Evolutionary conservation across 768 basidiomycete species (phyloP).

Genomic region (Cystoderma amianthinum): DNA sequence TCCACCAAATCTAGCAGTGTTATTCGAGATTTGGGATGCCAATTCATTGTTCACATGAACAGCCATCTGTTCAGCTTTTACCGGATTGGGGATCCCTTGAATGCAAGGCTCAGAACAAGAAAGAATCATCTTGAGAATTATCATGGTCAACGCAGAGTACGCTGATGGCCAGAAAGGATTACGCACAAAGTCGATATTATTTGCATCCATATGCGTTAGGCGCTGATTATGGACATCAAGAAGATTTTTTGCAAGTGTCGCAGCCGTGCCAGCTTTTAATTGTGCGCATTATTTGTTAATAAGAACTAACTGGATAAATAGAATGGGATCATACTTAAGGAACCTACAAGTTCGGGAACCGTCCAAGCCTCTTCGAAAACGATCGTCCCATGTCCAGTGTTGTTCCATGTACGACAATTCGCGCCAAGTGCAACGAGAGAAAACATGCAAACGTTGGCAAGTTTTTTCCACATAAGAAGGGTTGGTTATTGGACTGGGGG

Average conservation of each 20-base stretch:
- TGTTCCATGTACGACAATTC: conserved; percentile 16
- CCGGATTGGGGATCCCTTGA: conserved; percentile 29
- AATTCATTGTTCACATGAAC: conserved; percentile 27
- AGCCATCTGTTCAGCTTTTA: conserved; percentile 23
- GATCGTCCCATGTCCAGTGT: conserved; percentile 28
- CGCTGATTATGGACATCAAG: conserved; percentile 32
- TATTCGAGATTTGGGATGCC: conserved; percentile 28
- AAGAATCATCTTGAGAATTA: conserved; percentile 24
- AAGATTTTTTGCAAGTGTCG: conserved; percentile 23
- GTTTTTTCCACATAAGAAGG: too few species aligned
- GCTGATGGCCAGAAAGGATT: not conserved
- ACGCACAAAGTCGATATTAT: conserved; percentile 28
- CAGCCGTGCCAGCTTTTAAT: conserved; percentile 18
- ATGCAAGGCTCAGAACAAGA: conserved; percentile 30
- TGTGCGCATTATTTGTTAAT: not conserved
- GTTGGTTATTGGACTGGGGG: too few species aligned
- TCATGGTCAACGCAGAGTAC: not conserved
- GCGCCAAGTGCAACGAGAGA: not conserved
- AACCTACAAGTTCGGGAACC: conserved; percentile 21
- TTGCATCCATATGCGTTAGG: conserved; percentile 25
- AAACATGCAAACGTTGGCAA: not conserved
- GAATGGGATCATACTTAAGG: too few species aligned
- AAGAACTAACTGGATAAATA: not conserved
- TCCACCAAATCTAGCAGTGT: conserved; percentile 30
- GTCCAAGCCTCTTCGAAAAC: conserved; percentile 34